These are phyloP conservation scores for Termitomyces sp. DNA, from an alignment of 768 basidiomycete species.

Conservation along the genomic window DNA sequence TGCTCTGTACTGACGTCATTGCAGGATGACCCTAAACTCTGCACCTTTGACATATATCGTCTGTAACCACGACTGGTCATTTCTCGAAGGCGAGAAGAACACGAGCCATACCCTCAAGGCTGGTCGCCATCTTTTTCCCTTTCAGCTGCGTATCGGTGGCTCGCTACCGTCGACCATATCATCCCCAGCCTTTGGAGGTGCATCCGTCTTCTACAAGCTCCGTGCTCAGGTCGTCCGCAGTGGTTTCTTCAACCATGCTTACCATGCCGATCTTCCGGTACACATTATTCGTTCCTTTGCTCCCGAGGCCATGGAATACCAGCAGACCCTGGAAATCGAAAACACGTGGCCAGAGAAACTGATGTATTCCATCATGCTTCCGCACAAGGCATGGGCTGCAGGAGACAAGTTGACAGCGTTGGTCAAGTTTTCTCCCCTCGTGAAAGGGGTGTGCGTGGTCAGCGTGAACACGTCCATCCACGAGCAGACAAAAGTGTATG, in stretches of 20 bases:
- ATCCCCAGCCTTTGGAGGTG: constrained; percentile 52
- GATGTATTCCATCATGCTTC: constrained; percentile 92
- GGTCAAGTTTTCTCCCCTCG: constrained; percentile 83
- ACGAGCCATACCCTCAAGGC: constrained; percentile 90
- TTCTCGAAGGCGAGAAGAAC: constrained; percentile 78
- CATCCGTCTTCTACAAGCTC: constrained; percentile 82
- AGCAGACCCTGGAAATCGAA: constrained; percentile 92
- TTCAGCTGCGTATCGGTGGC: constrained; percentile 82
- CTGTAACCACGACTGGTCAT: constrained; percentile 88
- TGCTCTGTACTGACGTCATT: constrained; percentile 5
- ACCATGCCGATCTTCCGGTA: constrained; percentile 59
- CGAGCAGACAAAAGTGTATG: constrained; percentile 66
- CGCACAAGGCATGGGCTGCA: constrained; percentile 94
- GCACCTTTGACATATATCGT: constrained; percentile 55
- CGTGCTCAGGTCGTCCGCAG: constrained; percentile 80
- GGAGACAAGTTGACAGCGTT: constrained; percentile 81
- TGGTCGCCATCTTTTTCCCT: constrained; percentile 92
- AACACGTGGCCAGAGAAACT: constrained; percentile 98
- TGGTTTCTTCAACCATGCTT: constrained; percentile 62
- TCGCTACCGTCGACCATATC: constrained; percentile 76
- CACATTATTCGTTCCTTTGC: constrained; percentile 70
- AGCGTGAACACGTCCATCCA: constrained; percentile 65
- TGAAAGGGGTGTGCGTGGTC: constrained; percentile 77
- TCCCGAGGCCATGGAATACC: constrained; percentile 87
- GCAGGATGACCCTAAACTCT: constrained; percentile 39